Percentiles rank a stretch among this genome's conserved stretches.
Evolutionary conservation across 257 asterid species (phyloP).

Genomic region (Knoxia roxburghii): DNA sequence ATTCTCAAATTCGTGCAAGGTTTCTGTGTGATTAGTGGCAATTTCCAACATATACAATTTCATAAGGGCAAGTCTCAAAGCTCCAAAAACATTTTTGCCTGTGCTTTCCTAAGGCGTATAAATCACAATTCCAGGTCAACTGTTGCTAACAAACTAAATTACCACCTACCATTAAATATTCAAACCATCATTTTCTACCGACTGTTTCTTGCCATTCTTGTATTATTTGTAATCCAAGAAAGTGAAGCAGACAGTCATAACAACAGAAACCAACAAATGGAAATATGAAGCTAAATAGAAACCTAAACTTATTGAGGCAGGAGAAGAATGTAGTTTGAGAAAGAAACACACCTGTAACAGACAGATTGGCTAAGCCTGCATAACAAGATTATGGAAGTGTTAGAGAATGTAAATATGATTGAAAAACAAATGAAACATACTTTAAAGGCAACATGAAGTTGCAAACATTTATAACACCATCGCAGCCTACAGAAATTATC

Average conservation of each 20-base stretch:
- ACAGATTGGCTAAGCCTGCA: slow-evolving; percentile 90
- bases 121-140: neutral
- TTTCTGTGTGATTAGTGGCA: neutral
- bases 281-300: neutral
- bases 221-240: neutral
- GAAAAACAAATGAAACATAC: neutral
- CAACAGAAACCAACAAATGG: neutral
- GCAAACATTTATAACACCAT: neutral
- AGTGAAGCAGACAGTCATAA: neutral
- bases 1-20: neutral
- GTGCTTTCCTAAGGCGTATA: neutral
- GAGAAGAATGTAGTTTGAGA: slow-evolving; percentile 6
- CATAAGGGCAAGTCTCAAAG: too few relatives aligned
- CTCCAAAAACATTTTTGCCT: neutral
- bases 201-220: neutral
- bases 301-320: neutral
- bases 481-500: neutral
- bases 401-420: slow-evolving; percentile 13
- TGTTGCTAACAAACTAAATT: neutral
- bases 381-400: slow-evolving; percentile 14
- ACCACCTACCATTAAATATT: neutral
- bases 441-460: neutral
- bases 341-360: slow-evolving; percentile 54
- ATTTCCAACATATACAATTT: too few relatives aligned
- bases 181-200: neutral